Evolutionary conservation across 2,329 filamentous ascomycete species (phyloP), one percentile per base, ranked within the genome.

Genomic region (Aspergillus candidus): DNA sequence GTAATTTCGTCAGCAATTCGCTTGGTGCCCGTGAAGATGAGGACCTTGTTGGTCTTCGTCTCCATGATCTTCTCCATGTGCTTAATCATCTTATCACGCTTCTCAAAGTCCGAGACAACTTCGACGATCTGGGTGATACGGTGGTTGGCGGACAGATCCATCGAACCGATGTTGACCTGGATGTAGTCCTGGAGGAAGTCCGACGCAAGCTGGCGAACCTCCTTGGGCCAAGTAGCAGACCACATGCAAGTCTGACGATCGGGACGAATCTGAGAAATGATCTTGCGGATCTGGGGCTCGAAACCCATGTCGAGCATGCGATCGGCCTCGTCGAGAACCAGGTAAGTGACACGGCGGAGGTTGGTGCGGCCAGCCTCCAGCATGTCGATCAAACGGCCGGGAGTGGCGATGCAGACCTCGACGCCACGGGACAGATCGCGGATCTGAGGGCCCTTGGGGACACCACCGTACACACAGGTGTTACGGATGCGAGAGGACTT

Each of bases 301-400:
- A 98, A 97, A 82, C 93, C 93, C 93, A 98, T 98, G 75, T 98
- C 93, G 68, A 98, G 79, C 93, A 98, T 98, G 65, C 93, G 91
- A 74, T 98, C 93, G 67, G 93, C 93, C 76, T 98, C 93, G 62
- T 98, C 93, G 53, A 98, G 89, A 56, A 97, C 93, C 46, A 98
- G 78, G 74, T 98, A 98, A 44, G 93, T 98, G 51, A 97, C 90
- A 69, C 93, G 89, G 56, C 91, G 91, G 52, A 98, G 82, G 75
- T 98, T 97, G 60, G 93, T 98, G 78, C 94, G 94, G 70, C 90
- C 91, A 56, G 88, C 88, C 73, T 97, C 93, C 29, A 98, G 81
- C 88, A 97, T 96, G 62, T 98, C 93, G 61, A 98, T 97, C 61
- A 98, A 77, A 78, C 93, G 91, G 65, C 93, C 93, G 22, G 93